Conservation (phyloP, 495 filamentous ascomycete genomes). For the Trichoderma reesei region DNA sequence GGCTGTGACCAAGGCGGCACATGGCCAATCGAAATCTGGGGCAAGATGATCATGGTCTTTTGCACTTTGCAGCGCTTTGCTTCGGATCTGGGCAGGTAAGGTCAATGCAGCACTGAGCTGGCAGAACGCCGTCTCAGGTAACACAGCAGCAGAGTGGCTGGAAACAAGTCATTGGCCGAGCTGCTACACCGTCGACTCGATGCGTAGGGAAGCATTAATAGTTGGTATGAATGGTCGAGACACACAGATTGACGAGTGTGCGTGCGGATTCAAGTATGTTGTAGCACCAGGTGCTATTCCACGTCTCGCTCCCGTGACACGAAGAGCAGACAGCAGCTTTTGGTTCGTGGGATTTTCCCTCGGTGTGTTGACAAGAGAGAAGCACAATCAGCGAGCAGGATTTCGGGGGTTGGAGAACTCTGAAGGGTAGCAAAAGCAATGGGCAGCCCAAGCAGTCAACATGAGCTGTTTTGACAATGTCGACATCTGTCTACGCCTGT, state of each 20-base stretch:
- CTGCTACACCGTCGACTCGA: background rate
- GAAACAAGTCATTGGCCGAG: background rate
- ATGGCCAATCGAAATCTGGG: background rate
- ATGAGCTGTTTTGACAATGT: too few species aligned
- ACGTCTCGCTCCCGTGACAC: too few species aligned
- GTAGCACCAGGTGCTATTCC: too few species aligned
- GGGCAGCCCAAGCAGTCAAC: too few species aligned
- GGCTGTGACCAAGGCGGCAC: background rate
- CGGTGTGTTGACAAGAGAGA: background rate
- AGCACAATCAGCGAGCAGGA: background rate
- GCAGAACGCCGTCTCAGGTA: background rate
- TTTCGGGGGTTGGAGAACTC: background rate
- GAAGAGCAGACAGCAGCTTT: background rate
- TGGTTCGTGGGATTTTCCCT: background rate
- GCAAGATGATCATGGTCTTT: background rate
- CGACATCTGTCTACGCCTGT: background rate
- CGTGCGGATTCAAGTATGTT: too few species aligned
- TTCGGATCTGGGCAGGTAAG: background rate
- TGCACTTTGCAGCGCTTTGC: background rate
- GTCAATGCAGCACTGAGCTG: background rate
- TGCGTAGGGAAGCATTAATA: background rate
- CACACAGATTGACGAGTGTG: too few species aligned
- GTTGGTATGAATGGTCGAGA: background rate
- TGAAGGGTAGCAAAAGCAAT: background rate
- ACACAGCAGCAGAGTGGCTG: conserved; percentile 1